A percentile compares a stretch with the other conserved stretches of the same genome.
These are phyloP conservation scores for Pseudocercospora cruenta DNA, from an alignment of 2,329 filamentous ascomycete species.

Conservation along the genomic window DNA sequence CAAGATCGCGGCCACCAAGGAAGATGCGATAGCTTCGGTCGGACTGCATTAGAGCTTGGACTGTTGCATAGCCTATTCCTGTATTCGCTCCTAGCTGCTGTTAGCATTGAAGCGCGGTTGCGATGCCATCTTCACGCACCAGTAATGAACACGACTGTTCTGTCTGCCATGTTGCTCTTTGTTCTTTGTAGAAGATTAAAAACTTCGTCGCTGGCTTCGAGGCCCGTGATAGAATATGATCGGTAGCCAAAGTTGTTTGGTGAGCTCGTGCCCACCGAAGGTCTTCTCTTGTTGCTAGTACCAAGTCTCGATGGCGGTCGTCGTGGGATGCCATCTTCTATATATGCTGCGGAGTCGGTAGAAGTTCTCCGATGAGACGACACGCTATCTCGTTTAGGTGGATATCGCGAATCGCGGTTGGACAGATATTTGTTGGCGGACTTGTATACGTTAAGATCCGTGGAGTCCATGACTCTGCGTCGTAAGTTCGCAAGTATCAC, in stretches of 20 bases:
- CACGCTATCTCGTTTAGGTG: background rate
- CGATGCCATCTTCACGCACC: background rate
- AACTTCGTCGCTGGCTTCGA: constrained; percentile 2
- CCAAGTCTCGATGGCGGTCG: background rate
- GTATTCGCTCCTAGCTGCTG: constrained; percentile 50
- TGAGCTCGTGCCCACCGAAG: background rate
- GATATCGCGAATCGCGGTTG: background rate
- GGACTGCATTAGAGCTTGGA: constrained; percentile 58
- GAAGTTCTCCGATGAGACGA: background rate
- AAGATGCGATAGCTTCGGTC: constrained; percentile 56
- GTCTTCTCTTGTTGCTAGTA: constrained; percentile 3
- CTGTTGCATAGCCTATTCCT: constrained; percentile 62
- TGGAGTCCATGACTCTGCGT: background rate
- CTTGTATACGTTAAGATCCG: background rate
- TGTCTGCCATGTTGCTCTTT: constrained; percentile 3
- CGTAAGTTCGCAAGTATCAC: background rate
- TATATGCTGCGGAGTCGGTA: background rate
- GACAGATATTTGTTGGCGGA: background rate
- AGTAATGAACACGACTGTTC: constrained; percentile 5
- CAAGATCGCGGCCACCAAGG: constrained; percentile 56
- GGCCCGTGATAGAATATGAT: background rate
- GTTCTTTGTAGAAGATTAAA: background rate
- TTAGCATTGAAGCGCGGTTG: background rate
- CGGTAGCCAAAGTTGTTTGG: background rate
- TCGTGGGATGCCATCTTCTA: background rate